phyloP scores from a whole-genome alignment of 768 basidiomycete species.

The Pilatotrama ljubarskyi region DNA sequence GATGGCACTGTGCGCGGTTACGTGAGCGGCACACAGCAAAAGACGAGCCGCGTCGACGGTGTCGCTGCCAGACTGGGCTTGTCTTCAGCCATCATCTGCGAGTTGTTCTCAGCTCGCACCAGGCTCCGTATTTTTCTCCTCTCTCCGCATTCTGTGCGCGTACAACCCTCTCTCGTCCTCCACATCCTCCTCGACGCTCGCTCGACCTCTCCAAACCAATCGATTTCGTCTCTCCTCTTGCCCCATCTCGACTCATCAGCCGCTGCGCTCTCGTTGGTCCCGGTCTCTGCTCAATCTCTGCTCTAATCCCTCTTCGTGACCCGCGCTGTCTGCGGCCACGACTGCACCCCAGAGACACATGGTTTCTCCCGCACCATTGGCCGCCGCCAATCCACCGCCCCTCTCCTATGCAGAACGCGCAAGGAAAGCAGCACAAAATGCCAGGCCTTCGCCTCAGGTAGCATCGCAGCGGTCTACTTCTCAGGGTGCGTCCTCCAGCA shows the following conservation, averaged over 20 bases:
- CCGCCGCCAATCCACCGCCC: slow-evolving; percentile 36
- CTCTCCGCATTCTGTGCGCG: slow-evolving; percentile 16
- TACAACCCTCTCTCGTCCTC: not conserved
- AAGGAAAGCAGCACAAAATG: slow-evolving; percentile 36
- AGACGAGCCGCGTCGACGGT: slow-evolving; percentile 8
- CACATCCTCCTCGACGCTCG: not conserved
- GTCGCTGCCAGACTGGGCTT: slow-evolving; percentile 3
- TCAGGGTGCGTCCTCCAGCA: slow-evolving; percentile 5
- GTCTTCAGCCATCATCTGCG: slow-evolving; percentile 19
- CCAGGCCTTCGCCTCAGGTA: slow-evolving; percentile 9
- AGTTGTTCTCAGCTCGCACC: slow-evolving; percentile 15
- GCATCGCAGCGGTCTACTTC: not conserved
- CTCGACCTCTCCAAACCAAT: slow-evolving; percentile 1
- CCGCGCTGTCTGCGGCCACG: not conserved
- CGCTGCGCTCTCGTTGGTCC: not conserved
- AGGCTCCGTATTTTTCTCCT: slow-evolving; percentile 13
- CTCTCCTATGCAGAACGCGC: slow-evolving; percentile 53
- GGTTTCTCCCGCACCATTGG: slow-evolving; percentile 32
- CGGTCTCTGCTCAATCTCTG: not conserved
- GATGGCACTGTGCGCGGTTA: slow-evolving; percentile 6
- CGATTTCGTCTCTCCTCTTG: slow-evolving; percentile 7
- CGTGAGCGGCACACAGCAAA: slow-evolving; percentile 21
- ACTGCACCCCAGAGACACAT: slow-evolving; percentile 19
- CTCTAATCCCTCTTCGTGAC: not conserved
- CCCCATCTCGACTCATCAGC: not conserved